Conservation (phyloP, 2,329 filamentous ascomycete genomes). For the Colletotrichum sp. region DNA sequence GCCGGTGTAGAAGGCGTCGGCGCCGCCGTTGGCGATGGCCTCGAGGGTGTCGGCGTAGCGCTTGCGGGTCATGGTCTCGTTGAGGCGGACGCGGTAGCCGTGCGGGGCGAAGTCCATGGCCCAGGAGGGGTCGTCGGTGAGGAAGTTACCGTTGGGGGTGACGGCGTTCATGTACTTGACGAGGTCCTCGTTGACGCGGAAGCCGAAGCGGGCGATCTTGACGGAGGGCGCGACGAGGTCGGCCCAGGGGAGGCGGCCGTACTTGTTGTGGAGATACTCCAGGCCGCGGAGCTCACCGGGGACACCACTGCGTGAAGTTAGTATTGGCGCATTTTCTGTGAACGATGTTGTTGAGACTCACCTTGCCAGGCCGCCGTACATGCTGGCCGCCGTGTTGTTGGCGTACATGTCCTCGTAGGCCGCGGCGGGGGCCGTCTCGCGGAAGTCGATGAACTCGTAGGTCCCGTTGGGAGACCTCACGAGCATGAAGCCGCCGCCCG, state of each 20-base stretch:
- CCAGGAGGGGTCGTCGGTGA: slow-evolving; percentile 75
- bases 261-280: slow-evolving; percentile 73
- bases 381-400: slow-evolving; percentile 66
- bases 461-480: slow-evolving; percentile 67
- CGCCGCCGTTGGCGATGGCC: slow-evolving; percentile 67
- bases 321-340: neutral
- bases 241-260: slow-evolving; percentile 69
- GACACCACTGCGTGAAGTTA: slow-evolving; percentile 52
- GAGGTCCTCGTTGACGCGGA: slow-evolving; percentile 73
- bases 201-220: slow-evolving; percentile 74
- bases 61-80: slow-evolving; percentile 77
- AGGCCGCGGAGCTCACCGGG: slow-evolving; percentile 76
- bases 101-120: slow-evolving; percentile 85
- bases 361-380: slow-evolving; percentile 73
- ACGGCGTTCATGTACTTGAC: slow-evolving; percentile 69
- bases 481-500: slow-evolving; percentile 81
- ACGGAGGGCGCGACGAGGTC: slow-evolving; percentile 74
- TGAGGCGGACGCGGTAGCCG: slow-evolving; percentile 66
- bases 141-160: slow-evolving; percentile 58
- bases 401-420: slow-evolving; percentile 83
- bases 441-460: slow-evolving; percentile 85
- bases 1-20: slow-evolving; percentile 73
- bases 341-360: slow-evolving; percentile 54
- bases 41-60: slow-evolving; percentile 78
- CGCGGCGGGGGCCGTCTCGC: slow-evolving; percentile 82